These are phyloP conservation scores for Neurospora sp. DNA, from an alignment of 495 filamentous ascomycete species.

Conservation along the genomic window DNA sequence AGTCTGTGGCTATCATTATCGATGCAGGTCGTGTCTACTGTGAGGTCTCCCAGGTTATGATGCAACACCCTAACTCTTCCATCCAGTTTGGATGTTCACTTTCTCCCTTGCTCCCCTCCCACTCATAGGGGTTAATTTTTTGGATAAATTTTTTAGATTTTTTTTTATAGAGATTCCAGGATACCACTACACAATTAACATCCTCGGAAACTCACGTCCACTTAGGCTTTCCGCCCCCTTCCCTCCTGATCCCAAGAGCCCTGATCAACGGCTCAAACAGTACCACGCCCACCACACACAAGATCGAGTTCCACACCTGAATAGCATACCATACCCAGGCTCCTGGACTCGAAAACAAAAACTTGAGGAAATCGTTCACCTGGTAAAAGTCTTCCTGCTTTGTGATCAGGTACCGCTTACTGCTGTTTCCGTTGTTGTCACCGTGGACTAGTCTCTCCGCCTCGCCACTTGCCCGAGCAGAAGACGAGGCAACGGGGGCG, in stretches of 20 bases:
- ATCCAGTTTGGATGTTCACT: not conserved
- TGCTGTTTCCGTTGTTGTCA: not conserved
- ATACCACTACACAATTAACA: not conserved
- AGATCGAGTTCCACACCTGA: constrained; percentile 51
- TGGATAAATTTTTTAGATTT: too few relatives aligned
- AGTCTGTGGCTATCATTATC: not conserved
- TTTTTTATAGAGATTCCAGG: not conserved
- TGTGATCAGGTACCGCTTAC: constrained; percentile 51
- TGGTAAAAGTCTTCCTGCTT: constrained; percentile 80
- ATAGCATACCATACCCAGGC: constrained; percentile 40
- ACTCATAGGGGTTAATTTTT: not conserved
- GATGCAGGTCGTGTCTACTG: not conserved
- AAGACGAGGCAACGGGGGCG: not conserved
- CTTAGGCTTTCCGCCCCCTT: not conserved
- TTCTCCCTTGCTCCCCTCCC: not conserved
- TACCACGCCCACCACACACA: constrained; percentile 49
- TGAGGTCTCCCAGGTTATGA: not conserved
- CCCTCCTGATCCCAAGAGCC: not conserved
- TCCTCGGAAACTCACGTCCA: not conserved
- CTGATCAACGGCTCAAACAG: constrained; percentile 12
- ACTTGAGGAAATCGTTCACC: constrained; percentile 65
- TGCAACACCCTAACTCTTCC: not conserved
- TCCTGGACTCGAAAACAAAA: constrained; percentile 40
- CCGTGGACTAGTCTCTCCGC: not conserved
- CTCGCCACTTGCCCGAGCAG: not conserved